Conservation (phyloP, 1,284 basidiomycete genomes). For the Ganoderma lingzhi region DNA sequence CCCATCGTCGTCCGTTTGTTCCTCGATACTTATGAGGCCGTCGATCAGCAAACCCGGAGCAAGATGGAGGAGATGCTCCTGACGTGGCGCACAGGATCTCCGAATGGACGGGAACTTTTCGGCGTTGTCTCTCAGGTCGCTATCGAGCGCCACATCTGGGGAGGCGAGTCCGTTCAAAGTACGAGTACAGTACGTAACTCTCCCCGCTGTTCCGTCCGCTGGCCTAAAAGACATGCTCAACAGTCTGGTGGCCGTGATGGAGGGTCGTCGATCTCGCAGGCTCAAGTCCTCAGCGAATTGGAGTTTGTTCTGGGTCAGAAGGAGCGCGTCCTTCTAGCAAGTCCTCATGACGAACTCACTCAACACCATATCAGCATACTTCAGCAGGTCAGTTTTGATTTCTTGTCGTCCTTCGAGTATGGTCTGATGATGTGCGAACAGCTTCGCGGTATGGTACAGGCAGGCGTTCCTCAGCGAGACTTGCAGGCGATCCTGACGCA, state of each 20-base stretch:
- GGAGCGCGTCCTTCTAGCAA: slow-evolving; percentile 69
- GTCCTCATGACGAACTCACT: slow-evolving; percentile 69
- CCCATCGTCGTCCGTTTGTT: slow-evolving; percentile 82
- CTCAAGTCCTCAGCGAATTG: slow-evolving; percentile 82
- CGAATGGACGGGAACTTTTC: slow-evolving; percentile 84
- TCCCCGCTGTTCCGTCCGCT: slow-evolving; percentile 20
- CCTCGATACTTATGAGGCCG: slow-evolving; percentile 84
- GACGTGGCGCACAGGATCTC: slow-evolving; percentile 90
- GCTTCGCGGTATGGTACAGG: slow-evolving; percentile 81
- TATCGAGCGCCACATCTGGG: slow-evolving; percentile 84
- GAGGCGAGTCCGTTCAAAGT: slow-evolving; percentile 51
- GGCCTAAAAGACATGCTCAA: slow-evolving; percentile 20
- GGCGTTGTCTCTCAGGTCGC: slow-evolving; percentile 75
- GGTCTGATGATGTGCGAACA: slow-evolving; percentile 43
- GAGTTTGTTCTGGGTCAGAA: slow-evolving; percentile 82
- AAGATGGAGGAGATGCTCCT: slow-evolving; percentile 97
- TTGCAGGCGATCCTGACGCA: slow-evolving; percentile 83
- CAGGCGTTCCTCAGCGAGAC: slow-evolving; percentile 83
- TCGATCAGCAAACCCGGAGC: slow-evolving; percentile 83
- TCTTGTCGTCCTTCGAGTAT: slow-evolving; percentile 11
- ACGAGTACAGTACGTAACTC: slow-evolving; percentile 31
- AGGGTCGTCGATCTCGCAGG: slow-evolving; percentile 61
- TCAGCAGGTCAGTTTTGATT: slow-evolving; percentile 65
- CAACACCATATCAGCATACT: slow-evolving; percentile 76
- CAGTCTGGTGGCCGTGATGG: slow-evolving; percentile 34